Base-by-base conservation (phyloP, 352 stramenopile genomes). In the Globisporangium cystogenes region DNA sequence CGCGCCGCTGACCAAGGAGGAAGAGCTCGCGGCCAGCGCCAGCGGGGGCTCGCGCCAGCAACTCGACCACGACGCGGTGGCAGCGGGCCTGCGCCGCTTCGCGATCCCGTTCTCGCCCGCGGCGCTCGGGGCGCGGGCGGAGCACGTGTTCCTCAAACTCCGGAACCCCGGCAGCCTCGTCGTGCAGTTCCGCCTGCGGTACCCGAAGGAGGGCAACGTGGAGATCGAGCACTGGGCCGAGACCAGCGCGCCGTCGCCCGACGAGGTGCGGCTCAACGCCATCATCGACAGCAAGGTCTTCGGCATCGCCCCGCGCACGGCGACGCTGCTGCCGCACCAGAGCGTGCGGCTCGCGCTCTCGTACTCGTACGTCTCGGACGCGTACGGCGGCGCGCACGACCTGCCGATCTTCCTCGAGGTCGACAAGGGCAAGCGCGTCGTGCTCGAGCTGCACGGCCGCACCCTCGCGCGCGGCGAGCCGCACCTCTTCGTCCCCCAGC, bases 151-250 rank as follows among this genome's bases (percentile, higher is more conserved):
- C 26, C 27, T 97, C 26, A 82, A 93, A 31, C 64, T 98, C 12
- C 64, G 60, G n/a, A 98, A 98, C 59, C 73, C 83, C 1, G 91
- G 89, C 2, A 79, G 60, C 26, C 74, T 98, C 6, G 68, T 95
- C 18, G 87, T 94, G 8, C 69, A 82, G 14, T 96, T 95, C 54
- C 64, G 70, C 11, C 50, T 98, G 40, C 82, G 87, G 23, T 90
- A 96, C 21, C 91, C 91, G 8, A 97, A 97, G 55, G 90, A 97
- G 50, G 83, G 80, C 11, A 84, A 95, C 35, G 82, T 98, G 11
- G 92, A 98, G 59, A 87, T 98, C 24, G 92, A 98, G 48, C 87
- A 90, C 31, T 98, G 93, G 93, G 90, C 87, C 21, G 90, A 96
- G 49, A 90, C 87, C 5, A 77, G 84, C 20, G 84, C 91, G 24